Conservation (phyloP, 768 basidiomycete species). For the Sporobolomyces pararoseus region DNA sequence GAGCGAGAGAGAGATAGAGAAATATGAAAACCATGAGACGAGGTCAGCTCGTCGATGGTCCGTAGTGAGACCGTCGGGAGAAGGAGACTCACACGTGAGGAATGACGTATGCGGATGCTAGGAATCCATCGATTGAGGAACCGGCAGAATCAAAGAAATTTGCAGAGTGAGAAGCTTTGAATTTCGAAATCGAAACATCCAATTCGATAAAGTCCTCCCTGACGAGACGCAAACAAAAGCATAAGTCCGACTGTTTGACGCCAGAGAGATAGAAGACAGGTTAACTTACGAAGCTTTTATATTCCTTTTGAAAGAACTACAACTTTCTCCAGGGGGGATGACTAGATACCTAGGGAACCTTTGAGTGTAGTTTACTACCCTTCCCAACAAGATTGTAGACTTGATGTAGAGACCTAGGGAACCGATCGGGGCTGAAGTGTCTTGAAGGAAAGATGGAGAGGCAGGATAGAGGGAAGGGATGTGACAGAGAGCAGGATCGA, state of each 20-base stretch:
- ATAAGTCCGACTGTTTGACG: neutral
- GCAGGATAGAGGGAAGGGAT: slow-evolving; percentile 20
- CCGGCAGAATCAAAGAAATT: slow-evolving; percentile 31
- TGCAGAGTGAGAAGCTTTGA: slow-evolving; percentile 27
- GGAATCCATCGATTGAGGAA: slow-evolving; percentile 27
- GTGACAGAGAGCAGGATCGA: slow-evolving; percentile 4
- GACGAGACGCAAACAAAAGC: neutral
- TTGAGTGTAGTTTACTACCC: slow-evolving; percentile 37
- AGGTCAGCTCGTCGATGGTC: no score
- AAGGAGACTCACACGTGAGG: slow-evolving; percentile 34
- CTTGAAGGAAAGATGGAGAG: slow-evolving; percentile 22
- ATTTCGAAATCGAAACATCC: slow-evolving; percentile 32
- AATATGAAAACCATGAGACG: no score
- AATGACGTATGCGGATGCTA: slow-evolving; percentile 31
- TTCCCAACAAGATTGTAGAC: slow-evolving; percentile 34
- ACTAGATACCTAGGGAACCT: slow-evolving; percentile 20
- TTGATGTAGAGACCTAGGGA: slow-evolving; percentile 38
- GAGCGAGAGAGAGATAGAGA: no score
- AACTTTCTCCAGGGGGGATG: neutral
- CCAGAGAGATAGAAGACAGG: neutral
- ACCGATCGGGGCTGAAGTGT: slow-evolving; percentile 28
- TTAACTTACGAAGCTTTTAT: slow-evolving; percentile 5
- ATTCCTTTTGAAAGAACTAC: slow-evolving; percentile 9
- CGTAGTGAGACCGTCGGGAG: no score
- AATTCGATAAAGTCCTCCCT: slow-evolving; percentile 32